Percentiles rank a stretch among this genome's conserved stretches.
Evolutionary conservation across 306 rosid species (phyloP).

Genomic region (Cicer chorassanicum): DNA sequence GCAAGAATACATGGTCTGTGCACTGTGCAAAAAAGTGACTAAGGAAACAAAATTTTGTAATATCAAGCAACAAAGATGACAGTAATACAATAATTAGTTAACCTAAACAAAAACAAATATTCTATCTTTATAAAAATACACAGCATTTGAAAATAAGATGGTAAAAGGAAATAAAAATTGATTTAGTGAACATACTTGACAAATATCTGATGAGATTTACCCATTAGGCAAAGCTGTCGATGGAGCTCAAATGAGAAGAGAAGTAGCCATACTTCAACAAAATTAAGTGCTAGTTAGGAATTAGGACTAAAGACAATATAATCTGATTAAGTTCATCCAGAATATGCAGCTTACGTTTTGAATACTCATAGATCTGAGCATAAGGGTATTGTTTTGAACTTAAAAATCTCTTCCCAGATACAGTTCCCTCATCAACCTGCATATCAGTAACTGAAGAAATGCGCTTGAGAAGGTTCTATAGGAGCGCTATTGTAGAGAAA

Average conservation of each 20-base stretch:
- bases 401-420: constrained; percentile 66
- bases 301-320: constrained; percentile 22
- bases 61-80: constrained; percentile 19
- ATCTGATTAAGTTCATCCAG: constrained; percentile 30
- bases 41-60: background rate
- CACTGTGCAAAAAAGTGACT: constrained; percentile 8
- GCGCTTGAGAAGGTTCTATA: constrained; percentile 36
- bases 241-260: constrained; percentile 85
- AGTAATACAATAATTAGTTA: constrained; percentile 20
- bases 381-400: constrained; percentile 64
- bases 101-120: background rate
- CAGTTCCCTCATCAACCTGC: constrained; percentile 68
- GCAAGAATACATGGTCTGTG: constrained; percentile 8
- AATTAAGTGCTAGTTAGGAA: constrained; percentile 44
- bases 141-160: constrained; percentile 37
- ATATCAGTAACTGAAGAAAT: constrained; percentile 57
- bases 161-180: constrained; percentile 24
- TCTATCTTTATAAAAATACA: constrained; percentile 7
- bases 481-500: constrained; percentile 11
- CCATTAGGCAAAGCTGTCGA: constrained; percentile 60
- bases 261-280: constrained; percentile 68
- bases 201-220: constrained; percentile 63
- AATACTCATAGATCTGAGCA: constrained; percentile 74
- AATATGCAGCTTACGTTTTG: constrained; percentile 68
- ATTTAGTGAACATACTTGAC: constrained; percentile 63